Percentiles rank a stretch among this genome's conserved stretches.
Evolutionary conservation across 2,329 filamentous ascomycete genomes (phyloP).

Genomic region (Fusarium luffae): DNA sequence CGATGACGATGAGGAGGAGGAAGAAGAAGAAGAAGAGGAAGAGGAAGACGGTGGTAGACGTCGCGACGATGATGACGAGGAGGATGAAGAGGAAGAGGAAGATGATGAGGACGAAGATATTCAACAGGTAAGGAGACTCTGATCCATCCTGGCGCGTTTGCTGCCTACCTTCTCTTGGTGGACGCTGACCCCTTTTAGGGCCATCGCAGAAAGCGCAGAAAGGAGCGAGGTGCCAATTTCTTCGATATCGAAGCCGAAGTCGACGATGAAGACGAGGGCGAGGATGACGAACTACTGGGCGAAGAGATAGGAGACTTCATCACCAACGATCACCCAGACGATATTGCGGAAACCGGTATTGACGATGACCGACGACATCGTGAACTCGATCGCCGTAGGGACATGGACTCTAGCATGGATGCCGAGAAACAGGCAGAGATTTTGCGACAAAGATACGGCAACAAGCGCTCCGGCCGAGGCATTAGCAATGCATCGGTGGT

Average conservation of each 20-base stretch:
- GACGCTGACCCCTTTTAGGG: slow-evolving; percentile 54
- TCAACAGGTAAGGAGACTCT: slow-evolving; percentile 63
- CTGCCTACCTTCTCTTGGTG: background rate
- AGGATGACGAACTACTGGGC: slow-evolving; percentile 89
- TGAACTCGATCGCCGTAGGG: slow-evolving; percentile 91
- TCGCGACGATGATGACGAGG: slow-evolving; percentile 54
- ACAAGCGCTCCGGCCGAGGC: slow-evolving; percentile 73
- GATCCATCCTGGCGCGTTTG: slow-evolving; percentile 1
- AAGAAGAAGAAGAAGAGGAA: slow-evolving; percentile 49
- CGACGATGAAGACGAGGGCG: slow-evolving; percentile 89
- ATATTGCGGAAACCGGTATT: slow-evolving; percentile 82
- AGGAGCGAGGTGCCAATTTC: slow-evolving; percentile 83
- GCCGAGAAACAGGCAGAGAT: slow-evolving; percentile 92
- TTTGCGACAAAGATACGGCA: slow-evolving; percentile 87
- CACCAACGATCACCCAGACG: slow-evolving; percentile 90
- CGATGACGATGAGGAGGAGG: slow-evolving; percentile 57
- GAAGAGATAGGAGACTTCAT: slow-evolving; percentile 86
- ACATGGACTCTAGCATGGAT: slow-evolving; percentile 88
- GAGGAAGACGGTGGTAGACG: slow-evolving; percentile 52
- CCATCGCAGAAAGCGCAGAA: slow-evolving; percentile 83
- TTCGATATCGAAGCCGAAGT: slow-evolving; percentile 99
- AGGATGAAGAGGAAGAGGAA: slow-evolving; percentile 69
- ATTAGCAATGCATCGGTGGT: slow-evolving; percentile 79
- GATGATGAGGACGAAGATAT: slow-evolving; percentile 76
- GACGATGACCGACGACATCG: slow-evolving; percentile 93